These are phyloP conservation scores for Pseudogymnoascus sp. DNA, from an alignment of 2,329 filamentous ascomycete species.

Conservation along the genomic window DNA sequence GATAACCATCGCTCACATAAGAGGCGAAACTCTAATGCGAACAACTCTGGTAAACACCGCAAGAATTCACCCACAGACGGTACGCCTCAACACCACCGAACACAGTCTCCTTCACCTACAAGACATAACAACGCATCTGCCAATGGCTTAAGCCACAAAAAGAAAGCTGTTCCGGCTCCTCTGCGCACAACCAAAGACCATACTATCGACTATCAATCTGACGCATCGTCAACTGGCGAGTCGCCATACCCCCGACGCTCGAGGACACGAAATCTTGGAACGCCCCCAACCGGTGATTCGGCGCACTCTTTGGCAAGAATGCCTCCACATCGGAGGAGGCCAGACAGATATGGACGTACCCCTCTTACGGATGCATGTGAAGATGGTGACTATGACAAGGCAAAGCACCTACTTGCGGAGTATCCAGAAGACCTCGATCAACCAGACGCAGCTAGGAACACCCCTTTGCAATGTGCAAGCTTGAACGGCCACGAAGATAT, in stretches of 20 bases:
- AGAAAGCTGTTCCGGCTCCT: constrained; percentile 52
- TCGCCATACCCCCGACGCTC: constrained; percentile 52
- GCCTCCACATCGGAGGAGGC: constrained; percentile 69
- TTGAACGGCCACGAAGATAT: constrained; percentile 81
- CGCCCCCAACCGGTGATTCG: constrained; percentile 48
- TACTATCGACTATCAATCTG: constrained; percentile 57
- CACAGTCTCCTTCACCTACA: constrained; percentile 45
- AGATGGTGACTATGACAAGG: constrained; percentile 70
- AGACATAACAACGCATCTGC: constrained; percentile 17
- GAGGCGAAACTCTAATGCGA: constrained; percentile 21
- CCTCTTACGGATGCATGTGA: constrained; percentile 84
- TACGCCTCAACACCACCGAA: constrained; percentile 18
- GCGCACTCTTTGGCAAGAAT: constrained; percentile 61
- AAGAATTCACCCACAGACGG: constrained; percentile 18
- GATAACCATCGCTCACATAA: constrained; percentile 16
- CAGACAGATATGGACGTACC: constrained; percentile 89
- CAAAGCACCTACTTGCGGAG: constrained; percentile 66
- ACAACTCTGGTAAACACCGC: constrained; percentile 16
- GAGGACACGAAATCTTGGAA: constrained; percentile 47
- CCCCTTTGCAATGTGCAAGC: constrained; percentile 85
- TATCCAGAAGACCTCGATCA: constrained; percentile 82
- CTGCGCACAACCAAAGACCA: constrained; percentile 37
- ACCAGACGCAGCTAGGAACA: constrained; percentile 92
- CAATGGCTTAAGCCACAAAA: constrained; percentile 51
- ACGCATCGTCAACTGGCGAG: constrained; percentile 54